Evolutionary conservation across 2,329 filamentous ascomycete species (phyloP).

Genomic region (Periconia sp.): DNA sequence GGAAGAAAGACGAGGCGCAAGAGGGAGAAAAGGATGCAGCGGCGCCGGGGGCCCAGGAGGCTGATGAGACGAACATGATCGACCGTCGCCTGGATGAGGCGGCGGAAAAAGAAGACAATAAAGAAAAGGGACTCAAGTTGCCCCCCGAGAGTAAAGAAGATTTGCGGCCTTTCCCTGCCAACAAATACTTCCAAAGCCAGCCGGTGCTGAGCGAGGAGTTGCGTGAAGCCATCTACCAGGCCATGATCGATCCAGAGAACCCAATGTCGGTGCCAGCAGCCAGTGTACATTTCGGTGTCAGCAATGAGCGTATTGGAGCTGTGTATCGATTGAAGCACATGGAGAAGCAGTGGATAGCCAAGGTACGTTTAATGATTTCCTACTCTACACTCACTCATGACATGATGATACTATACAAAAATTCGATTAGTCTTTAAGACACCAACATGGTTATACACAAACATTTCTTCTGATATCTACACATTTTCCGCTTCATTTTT

Average conservation of each 20-base stretch:
- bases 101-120: constrained; percentile 18
- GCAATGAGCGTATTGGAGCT: constrained; percentile 81
- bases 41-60: constrained; percentile 26
- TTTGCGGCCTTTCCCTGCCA: constrained; percentile 69
- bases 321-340: constrained; percentile 84
- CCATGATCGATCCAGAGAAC: constrained; percentile 54
- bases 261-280: constrained; percentile 69
- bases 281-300: constrained; percentile 74
- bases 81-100: constrained; percentile 19
- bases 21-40: constrained; percentile 11
- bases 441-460: constrained; percentile 80
- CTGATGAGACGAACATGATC: constrained; percentile 31
- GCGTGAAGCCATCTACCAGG: constrained; percentile 71
- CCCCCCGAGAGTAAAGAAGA: constrained; percentile 36
- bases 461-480: constrained; percentile 65
- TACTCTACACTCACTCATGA: constrained; percentile 10
- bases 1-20: constrained; percentile 14
- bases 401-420: constrained; percentile 70
- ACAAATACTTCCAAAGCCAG: constrained; percentile 69
- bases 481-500: not conserved
- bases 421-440: constrained; percentile 99
- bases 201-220: constrained; percentile 73
- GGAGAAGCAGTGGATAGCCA: constrained; percentile 73
- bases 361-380: constrained; percentile 62
- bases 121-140: constrained; percentile 21